Base-by-base conservation (phyloP, 345 rosid genomes). In the Isatis tinctoria region DNA sequence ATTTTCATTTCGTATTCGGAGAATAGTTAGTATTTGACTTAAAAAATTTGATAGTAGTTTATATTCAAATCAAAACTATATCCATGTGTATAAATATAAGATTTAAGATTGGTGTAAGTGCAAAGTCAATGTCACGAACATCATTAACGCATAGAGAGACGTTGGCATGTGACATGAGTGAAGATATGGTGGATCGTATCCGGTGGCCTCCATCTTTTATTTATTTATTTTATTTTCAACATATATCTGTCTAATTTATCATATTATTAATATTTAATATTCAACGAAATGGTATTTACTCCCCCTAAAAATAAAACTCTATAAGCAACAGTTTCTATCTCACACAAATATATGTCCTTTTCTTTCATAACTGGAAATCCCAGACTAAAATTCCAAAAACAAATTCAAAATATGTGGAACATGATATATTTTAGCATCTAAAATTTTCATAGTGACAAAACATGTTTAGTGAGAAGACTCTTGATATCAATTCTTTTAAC, bases 131-230 rank as follows among this genome's bases (percentile, higher is more conserved):
- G 70, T 75, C 65, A 69, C 70, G 58, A 69, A 69, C 51, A 69
- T 76, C 43, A 36, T 7, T 68, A 30, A 60, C 48, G 48, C 63
- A 60, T 60, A 41, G 64, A 52, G 74, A 75, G 69, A 52, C 74
- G 74, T 76, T 56, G 65, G 65, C 60, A 76, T 76, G 75, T 76
- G 70, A 63, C 65, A 60, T 53, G 41, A 44, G 43, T 44, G 65
- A 62, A 69, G 65, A 76, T 76, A 69, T 74, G 70, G 65, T 69
- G 59, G 70, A 76, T 69, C 64, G 65, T 44, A 69, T 75, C 70
- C 53, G 64, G 51, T 53, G 69, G 57, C 67, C 48, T 60, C 39
- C 62, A 48, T 51, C 52, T 60, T 49, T 49, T n/a, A 17, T n/a
- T 22, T 32, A 28, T 52, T 35, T 51, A 8, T 66, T 44, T 63